Base-by-base conservation (phyloP, 331 rosid species). In the Prunus yedoensis region DNA sequence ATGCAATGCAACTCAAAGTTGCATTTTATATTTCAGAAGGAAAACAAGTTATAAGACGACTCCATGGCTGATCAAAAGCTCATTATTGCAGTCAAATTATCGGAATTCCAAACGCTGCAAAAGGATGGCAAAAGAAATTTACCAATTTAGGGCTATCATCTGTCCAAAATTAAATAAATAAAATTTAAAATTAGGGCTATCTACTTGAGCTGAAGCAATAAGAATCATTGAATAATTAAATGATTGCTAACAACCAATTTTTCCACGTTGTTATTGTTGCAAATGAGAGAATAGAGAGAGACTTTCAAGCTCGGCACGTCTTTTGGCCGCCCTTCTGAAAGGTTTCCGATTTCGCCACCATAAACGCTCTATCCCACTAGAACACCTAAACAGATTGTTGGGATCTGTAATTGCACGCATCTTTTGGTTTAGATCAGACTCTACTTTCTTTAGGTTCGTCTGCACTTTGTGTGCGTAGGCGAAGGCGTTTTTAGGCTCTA, bases 271-370 rank as follows among this genome's bases (percentile, higher is more conserved):
- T 83, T 69, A 78, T 64, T 73, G 74, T 77, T 85, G 73, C 71
- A 74, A 72, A 83, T 80, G 84, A 77, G 77, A 80, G 78, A 94
- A 80, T 56, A 81, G 84, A 21, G 91, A 86, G 8, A 88, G 89
- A 87, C 82, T 85, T 41, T 70, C 63, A 63, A 94, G 91, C 81
- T 89, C 90, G 9, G 82, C 75, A 25, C 99, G 96, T 80, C 77
- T 90, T 83, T 74, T 92, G 8, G 84, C 81, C 74, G 81, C 95
- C 87, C 99, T 90, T 82, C 97, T 86, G 76, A 88, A 90, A 23
- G 96, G 93, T 84, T 94, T 94, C 84, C 87, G 90, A 75, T 86
- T 92, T 68, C 79, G 86, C 99, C 99, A 94, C 91, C 96, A 77
- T 64, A 91, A 77, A 51, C 82, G 75, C 66, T 84, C 97, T 27